These are phyloP conservation scores for Apiotrichum gamsii DNA, from an alignment of 1,284 basidiomycete species.

Conservation along the genomic window DNA sequence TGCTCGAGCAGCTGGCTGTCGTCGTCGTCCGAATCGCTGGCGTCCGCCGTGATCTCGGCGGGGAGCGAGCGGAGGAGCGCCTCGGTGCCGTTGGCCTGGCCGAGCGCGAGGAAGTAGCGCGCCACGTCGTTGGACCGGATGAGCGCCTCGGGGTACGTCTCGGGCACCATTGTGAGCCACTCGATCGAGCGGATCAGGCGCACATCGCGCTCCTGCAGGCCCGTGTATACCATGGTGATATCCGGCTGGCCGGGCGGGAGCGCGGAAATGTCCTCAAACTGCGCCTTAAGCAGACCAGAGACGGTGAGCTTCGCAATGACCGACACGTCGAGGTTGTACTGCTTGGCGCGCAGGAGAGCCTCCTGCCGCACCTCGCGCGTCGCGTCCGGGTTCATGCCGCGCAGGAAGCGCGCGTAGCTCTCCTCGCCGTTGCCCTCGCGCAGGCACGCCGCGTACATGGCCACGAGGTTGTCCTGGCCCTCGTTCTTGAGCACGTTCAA, in stretches of 20 bases:
- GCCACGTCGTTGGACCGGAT: conserved; percentile 77
- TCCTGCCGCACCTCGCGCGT: conserved; percentile 62
- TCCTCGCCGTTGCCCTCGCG: conserved; percentile 82
- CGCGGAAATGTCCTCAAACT: conserved; percentile 53
- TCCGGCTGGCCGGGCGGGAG: conserved; percentile 42
- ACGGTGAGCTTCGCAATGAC: conserved; percentile 77
- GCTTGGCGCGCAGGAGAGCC: conserved; percentile 68
- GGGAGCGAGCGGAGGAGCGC: conserved; percentile 63
- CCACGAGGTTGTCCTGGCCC: conserved; percentile 79
- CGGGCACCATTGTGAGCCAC: conserved; percentile 78
- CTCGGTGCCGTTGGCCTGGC: conserved; percentile 65
- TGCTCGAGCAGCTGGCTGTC: conserved; percentile 31
- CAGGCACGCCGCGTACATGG: conserved; percentile 85
- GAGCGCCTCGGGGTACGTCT: conserved; percentile 69
- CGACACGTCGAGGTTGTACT: conserved; percentile 76
- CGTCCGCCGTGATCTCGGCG: conserved; percentile 18
- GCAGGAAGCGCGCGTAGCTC: conserved; percentile 85
- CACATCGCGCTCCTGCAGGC: conserved; percentile 51
- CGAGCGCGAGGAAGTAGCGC: conserved; percentile 74
- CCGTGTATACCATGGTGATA: conserved; percentile 53
- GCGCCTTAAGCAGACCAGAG: conserved; percentile 64
- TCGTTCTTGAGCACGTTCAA: conserved; percentile 77
- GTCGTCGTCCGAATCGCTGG: conserved; percentile 4
- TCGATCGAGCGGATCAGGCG: conserved; percentile 80
- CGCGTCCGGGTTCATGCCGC: conserved; percentile 64